Conservation (phyloP, 2,329 filamentous ascomycete genomes). For the Hypoxylon sp. region DNA sequence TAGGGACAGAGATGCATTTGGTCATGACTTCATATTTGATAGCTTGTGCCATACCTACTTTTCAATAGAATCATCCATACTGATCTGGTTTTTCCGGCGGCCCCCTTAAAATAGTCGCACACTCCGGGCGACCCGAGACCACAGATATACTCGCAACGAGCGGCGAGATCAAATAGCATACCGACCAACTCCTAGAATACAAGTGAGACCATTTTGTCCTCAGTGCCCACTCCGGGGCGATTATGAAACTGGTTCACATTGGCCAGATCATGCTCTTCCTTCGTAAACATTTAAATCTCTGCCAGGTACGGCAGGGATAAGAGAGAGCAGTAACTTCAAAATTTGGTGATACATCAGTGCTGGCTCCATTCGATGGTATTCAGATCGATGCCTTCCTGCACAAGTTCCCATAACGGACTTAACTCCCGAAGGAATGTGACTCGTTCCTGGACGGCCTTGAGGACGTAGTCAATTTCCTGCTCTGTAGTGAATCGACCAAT, state of each 20-base stretch:
- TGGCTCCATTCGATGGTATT: constrained; percentile 99
- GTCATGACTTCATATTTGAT: constrained; percentile 27
- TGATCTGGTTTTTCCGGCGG: constrained; percentile 23
- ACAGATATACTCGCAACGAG: constrained; percentile 31
- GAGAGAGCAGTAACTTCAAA: not conserved
- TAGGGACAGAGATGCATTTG: constrained; percentile 4
- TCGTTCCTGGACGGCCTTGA: constrained; percentile 91
- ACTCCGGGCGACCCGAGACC: constrained; percentile 11
- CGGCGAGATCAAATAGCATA: constrained; percentile 22
- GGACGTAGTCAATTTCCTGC: constrained; percentile 94
- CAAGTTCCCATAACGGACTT: constrained; percentile 96
- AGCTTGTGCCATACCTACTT: constrained; percentile 25
- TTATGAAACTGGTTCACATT: constrained; percentile 4
- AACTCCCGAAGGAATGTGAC: constrained; percentile 94
- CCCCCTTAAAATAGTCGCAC: constrained; percentile 11
- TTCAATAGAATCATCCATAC: constrained; percentile 18
- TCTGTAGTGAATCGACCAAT: constrained; percentile 98
- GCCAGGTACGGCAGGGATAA: not conserved
- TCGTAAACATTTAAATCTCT: constrained; percentile 28
- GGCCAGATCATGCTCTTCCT: constrained; percentile 9
- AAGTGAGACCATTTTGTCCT: constrained; percentile 15
- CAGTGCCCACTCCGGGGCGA: constrained; percentile 10
- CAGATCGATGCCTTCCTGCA: constrained; percentile 95
- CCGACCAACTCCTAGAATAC: constrained; percentile 39
- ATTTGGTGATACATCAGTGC: constrained; percentile 70